Percentiles rank a stretch among this genome's conserved stretches.
phyloP scores from a whole-genome alignment of 805 yeast genomes.

The Wickerhamomyces bisporus region DNA sequence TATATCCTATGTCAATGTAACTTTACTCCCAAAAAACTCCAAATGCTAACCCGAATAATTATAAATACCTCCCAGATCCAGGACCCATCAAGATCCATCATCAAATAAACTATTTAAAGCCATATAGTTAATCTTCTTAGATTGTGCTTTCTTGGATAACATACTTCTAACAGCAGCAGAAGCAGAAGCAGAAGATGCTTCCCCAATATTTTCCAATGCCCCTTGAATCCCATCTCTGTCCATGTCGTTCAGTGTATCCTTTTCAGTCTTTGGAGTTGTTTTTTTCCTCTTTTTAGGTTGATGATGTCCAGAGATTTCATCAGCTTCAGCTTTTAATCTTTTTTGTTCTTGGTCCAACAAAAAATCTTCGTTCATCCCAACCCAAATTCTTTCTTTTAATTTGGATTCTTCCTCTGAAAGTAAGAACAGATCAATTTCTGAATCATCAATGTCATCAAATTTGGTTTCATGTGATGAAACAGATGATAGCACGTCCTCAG shows the following conservation, averaged over 20 bases:
- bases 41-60: too few relatives aligned
- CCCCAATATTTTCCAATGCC: conserved; percentile 41
- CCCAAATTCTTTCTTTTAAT: conserved; percentile 83
- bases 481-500: conserved; percentile 45
- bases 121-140: conserved; percentile 86
- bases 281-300: conserved; percentile 48
- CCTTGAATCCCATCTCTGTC: conserved; percentile 33
- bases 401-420: conserved; percentile 65
- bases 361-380: conserved; percentile 82
- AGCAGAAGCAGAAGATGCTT: conserved; percentile 59
- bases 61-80: too few relatives aligned
- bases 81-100: conserved; percentile 2
- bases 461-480: conserved; percentile 58
- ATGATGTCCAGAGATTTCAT: conserved; percentile 75
- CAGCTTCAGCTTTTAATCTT: conserved; percentile 79
- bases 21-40: too few relatives aligned
- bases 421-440: conserved; percentile 58
- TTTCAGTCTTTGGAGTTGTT: conserved; percentile 23
- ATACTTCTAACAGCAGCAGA: conserved; percentile 76
- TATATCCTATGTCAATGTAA: too few relatives aligned
- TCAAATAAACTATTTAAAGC: conserved; percentile 57
- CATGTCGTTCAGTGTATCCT: conserved; percentile 27
- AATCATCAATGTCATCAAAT: conserved; percentile 78
- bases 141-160: conserved; percentile 69
- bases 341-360: conserved; percentile 81